A percentile compares a stretch with the other conserved stretches of the same genome.
Evolutionary conservation across 2,329 filamentous ascomycete genomes (phyloP).

Genomic region (Aspergillus fumigatus): DNA sequence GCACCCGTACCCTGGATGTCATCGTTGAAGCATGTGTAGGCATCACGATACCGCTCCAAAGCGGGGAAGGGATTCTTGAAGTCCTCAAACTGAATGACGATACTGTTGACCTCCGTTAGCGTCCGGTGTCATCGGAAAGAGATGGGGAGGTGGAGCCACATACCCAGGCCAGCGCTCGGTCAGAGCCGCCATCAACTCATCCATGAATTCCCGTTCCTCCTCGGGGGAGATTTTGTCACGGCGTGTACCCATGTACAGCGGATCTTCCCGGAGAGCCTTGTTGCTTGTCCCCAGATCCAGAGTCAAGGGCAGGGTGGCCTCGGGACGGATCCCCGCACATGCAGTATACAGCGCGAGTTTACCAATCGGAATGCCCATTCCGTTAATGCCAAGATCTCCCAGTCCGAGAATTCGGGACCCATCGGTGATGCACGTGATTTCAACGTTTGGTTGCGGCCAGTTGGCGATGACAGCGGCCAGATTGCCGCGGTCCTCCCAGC

Average conservation of each 20-base stretch:
- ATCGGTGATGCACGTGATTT: constrained; percentile 96
- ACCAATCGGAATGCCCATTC: constrained; percentile 96
- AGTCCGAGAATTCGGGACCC: constrained; percentile 88
- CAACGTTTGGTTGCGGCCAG: constrained; percentile 84
- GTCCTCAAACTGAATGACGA: constrained; percentile 90
- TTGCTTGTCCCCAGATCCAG: constrained; percentile 62
- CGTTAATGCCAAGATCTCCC: constrained; percentile 92
- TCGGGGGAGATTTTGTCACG: constrained; percentile 72
- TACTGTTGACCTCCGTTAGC: constrained; percentile 41
- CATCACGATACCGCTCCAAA: constrained; percentile 80
- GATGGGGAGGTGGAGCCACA: constrained; percentile 40
- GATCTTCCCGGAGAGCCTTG: constrained; percentile 64
- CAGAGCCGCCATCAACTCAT: constrained; percentile 92
- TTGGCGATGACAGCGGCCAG: constrained; percentile 84
- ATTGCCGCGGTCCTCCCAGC: constrained; percentile 87
- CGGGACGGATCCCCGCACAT: constrained; percentile 88
- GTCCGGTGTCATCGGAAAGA: constrained; percentile 10
- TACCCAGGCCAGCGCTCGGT: constrained; percentile 69
- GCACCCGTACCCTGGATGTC: constrained; percentile 97
- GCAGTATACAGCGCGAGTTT: constrained; percentile 94
- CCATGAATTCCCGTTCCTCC: constrained; percentile 86
- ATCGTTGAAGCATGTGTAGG: constrained; percentile 96
- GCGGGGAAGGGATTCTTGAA: constrained; percentile 98
- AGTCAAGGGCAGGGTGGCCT: constrained; percentile 58
- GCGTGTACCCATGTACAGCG: constrained; percentile 87